Conservation (phyloP, 2,329 filamentous ascomycete species). For the Fusarium sp. region DNA sequence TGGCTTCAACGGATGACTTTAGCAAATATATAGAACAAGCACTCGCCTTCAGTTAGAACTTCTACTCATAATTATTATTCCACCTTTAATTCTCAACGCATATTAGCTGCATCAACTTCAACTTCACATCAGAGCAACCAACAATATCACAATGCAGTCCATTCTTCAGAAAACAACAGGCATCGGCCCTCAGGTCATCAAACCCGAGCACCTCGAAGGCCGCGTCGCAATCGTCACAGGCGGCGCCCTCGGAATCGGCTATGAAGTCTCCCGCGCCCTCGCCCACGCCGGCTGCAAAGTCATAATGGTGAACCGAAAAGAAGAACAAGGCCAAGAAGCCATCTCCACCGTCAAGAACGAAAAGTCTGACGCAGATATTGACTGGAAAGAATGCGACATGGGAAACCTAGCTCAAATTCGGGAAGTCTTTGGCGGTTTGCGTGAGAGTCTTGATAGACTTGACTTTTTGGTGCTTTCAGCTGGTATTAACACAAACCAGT, state of each 20-base stretch:
- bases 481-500: slow-evolving; percentile 59
- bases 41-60: background rate
- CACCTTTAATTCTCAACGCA: too few species aligned
- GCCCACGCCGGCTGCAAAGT: slow-evolving; percentile 52
- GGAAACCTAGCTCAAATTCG: slow-evolving; percentile 29
- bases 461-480: slow-evolving; percentile 59
- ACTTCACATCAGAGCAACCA: background rate
- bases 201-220: slow-evolving; percentile 52
- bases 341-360: slow-evolving; percentile 48
- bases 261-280: slow-evolving; percentile 52
- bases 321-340: slow-evolving; percentile 49
- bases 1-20: background rate
- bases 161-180: slow-evolving; percentile 50
- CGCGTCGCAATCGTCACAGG: slow-evolving; percentile 55
- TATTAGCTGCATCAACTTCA: too few species aligned
- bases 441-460: slow-evolving; percentile 53
- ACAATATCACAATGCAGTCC: slow-evolving; percentile 52
- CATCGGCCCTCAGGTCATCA: slow-evolving; percentile 52
- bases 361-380: slow-evolving; percentile 47
- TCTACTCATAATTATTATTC: too few species aligned
- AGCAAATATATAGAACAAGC: background rate
- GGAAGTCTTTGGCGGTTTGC: slow-evolving; percentile 51
- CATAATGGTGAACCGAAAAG: slow-evolving; percentile 53
- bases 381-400: slow-evolving; percentile 57
- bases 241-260: slow-evolving; percentile 56